Base-by-base conservation (phyloP, 2,329 filamentous ascomycete genomes). In the Xylaria sp. region DNA sequence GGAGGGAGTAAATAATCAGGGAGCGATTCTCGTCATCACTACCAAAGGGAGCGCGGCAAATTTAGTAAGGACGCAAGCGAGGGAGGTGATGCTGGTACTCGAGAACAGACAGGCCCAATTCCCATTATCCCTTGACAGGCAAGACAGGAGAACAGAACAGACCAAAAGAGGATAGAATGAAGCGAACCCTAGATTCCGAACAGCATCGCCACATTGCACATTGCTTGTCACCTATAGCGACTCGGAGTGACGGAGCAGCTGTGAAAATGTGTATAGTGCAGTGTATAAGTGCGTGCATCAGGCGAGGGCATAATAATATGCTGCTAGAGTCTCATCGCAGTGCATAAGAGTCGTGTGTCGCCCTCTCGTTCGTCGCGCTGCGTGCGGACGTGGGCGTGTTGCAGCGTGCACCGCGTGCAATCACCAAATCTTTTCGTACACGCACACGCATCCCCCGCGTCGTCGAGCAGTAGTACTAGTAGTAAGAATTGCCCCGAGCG, bases 311-410 rank as follows among this genome's bases (percentile, higher is more conserved):
- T n/a, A 62, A 46, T 51, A 28, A 37, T 46, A 60, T 67, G 54
- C 37, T 55, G 41, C 20, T 31, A 64, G 63, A 71, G 67, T 69
- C 41, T 60, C 69, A 70, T 67, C 66, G 63, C 66, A 60, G 51
- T 67, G 64, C 68, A 69, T 66, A 63, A 58, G 7, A 55, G 67
- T 57, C 44, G 62, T 75, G 73, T 73, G 72, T 71, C 72, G 67
- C 69, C 64, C 67, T 73, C 67, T 73, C 69, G 75, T 76, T 76
- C 75, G 74, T 72, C 67, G 68, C 72, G 69, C 67, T 69, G 62
- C 34, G 69, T 68, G 64, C 67, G 69, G 62, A 71, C 54, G 73
- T 72, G 71, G 72, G 66, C 65, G 70, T 67, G 73, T 63, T 67
- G 71, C 66, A 73, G 54, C 57, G 65, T 61, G 66, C 48, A 69